Evolutionary conservation across 495 filamentous ascomycete species (phyloP), one percentile per base, ranked within the genome.

Genomic region (Tuber microsphaerosporum): DNA sequence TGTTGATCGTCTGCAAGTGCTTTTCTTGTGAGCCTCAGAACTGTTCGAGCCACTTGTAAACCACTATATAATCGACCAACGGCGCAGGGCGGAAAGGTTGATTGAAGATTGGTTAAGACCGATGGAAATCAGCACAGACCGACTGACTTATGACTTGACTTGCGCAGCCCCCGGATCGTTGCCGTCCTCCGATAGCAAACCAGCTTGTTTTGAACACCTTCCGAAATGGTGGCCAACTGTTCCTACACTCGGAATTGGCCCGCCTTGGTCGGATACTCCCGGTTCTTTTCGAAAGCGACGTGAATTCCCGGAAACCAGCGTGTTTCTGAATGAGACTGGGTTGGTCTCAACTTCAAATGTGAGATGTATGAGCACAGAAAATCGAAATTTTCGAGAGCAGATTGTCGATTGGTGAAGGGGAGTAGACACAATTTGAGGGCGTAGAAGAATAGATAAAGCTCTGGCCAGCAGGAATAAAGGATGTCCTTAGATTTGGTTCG

Each of bases 101-200:
- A 65, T 61, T 61, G 51, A 61, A n/a, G 51, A 61, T 65, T 26
- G 56, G 56, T 65, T 65, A 26, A 34, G 56, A 31, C 31, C 56
- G 26, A 65, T 65, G 16, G 56, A 65, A 65, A 65, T 65, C 56
- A 2, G 26, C 56, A 65, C 56, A 65, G 56, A 65, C 56, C 26
- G 56, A 65, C 26, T 34, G 56, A 65, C 56, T 65, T 65, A 14
- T 71, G 74, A 75, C 73, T 76, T 71, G 75, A 65, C 76, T 78
- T 46, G 76, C 41, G 45, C 72, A 70, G 71, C n/a, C 34, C 71
- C 37, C 73, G 71, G 72, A 69, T 73, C 76, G 56, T 65, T 79
- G 77, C 73, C 41, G 73, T 51, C 71, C 73, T 79, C 76, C 77
- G 76, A 46, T 71, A 78, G 72, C 77, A 79, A 79, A 78, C 76